Conservation (phyloP, 805 yeast genomes). For the Metschnikowia peoriensis region DNA sequence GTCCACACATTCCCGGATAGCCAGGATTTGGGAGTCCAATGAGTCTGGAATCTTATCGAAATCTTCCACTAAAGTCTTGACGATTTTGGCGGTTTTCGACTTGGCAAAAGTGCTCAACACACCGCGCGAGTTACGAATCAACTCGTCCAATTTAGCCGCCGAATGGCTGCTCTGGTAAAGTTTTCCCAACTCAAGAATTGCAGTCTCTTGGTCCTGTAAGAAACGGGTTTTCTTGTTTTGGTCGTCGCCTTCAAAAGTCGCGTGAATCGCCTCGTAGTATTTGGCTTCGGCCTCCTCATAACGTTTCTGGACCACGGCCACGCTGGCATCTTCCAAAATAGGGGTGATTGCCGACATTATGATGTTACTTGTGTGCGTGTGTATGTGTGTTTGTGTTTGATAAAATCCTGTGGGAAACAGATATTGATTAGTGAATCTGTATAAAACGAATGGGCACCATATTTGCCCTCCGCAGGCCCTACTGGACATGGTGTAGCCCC, state of each 20-base stretch:
- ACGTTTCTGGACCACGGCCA: conserved; percentile 49
- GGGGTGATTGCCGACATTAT: conserved; percentile 8
- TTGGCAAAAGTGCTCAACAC: conserved; percentile 83
- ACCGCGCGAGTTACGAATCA: conserved; percentile 66
- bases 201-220: conserved; percentile 53
- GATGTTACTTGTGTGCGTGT: background rate
- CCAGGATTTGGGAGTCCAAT: conserved; percentile 65
- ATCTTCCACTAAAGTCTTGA: conserved; percentile 75
- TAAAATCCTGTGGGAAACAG: too few relatives aligned
- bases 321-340: conserved; percentile 58
- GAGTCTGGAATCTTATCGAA: conserved; percentile 63
- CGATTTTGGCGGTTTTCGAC: conserved; percentile 91
- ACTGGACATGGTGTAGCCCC: conserved; percentile 4
- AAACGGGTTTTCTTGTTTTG: conserved; percentile 22
- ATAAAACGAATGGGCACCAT: background rate
- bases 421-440: too few relatives aligned
- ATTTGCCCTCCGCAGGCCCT: background rate
- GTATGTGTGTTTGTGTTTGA: too few relatives aligned
- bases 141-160: conserved; percentile 50
- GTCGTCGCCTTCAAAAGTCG: conserved; percentile 17
- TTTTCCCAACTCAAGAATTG: conserved; percentile 74
- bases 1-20: conserved; percentile 75
- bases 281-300: conserved; percentile 56
- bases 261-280: conserved; percentile 50
- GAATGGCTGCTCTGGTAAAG: conserved; percentile 55